These are phyloP conservation scores for Fusarium stilboides DNA, from an alignment of 2,329 filamentous ascomycete genomes.

Conservation along the genomic window DNA sequence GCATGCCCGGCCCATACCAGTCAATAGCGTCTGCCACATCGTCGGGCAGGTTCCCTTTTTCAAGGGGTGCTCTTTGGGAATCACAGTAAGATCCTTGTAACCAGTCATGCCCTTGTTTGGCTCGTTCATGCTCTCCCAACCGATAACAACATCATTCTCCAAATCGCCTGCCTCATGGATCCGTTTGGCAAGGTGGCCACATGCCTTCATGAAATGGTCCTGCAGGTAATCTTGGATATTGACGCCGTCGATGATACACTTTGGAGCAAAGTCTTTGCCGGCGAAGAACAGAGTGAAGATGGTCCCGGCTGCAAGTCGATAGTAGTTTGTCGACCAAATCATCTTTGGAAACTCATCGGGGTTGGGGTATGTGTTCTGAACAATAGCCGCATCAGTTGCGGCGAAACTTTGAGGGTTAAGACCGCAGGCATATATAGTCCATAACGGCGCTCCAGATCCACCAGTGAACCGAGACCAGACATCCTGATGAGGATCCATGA, in stretches of 20 bases:
- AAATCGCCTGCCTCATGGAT: slow-evolving; percentile 93
- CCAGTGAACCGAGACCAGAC: slow-evolving; percentile 97
- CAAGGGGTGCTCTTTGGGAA: slow-evolving; percentile 89
- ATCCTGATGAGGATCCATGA: slow-evolving; percentile 99
- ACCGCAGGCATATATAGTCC: slow-evolving; percentile 96
- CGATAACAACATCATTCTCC: slow-evolving; percentile 88
- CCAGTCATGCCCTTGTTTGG: slow-evolving; percentile 91
- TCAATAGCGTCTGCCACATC: slow-evolving; percentile 92
- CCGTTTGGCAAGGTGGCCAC: slow-evolving; percentile 83
- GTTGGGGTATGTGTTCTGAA: slow-evolving; percentile 93
- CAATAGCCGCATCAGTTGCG: slow-evolving; percentile 89
- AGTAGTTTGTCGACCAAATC: slow-evolving; percentile 99
- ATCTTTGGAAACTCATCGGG: slow-evolving; percentile 94
- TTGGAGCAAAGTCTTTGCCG: slow-evolving; percentile 92
- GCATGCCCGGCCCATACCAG: slow-evolving; percentile 89
- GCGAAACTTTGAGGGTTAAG: slow-evolving; percentile 89
- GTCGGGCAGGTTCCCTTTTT: slow-evolving; percentile 95
- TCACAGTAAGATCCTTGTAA: slow-evolving; percentile 82
- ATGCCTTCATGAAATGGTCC: slow-evolving; percentile 85
- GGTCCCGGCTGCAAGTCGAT: slow-evolving; percentile 85
- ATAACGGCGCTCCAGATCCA: slow-evolving; percentile 95
- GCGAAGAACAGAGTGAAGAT: slow-evolving; percentile 97
- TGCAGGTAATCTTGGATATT: slow-evolving; percentile 98
- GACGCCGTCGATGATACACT: slow-evolving; percentile 92
- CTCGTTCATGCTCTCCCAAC: slow-evolving; percentile 97